A percentile compares a stretch with the other conserved stretches of the same genome.
Evolutionary conservation across 768 basidiomycete species (phyloP).

Genomic region (Mrakia frigida): DNA sequence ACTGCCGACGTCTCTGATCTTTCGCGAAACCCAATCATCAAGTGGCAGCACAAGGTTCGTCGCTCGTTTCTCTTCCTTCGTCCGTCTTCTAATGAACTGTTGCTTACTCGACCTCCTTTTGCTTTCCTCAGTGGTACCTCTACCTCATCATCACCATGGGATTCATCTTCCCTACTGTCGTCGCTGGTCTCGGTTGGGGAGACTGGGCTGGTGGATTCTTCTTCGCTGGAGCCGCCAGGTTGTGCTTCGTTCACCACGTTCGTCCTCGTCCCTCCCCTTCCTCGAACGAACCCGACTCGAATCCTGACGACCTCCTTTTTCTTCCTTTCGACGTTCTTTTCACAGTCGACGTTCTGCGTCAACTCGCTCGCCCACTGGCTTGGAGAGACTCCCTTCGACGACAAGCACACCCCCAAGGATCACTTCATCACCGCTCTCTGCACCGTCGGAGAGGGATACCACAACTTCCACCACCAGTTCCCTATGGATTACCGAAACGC

Average conservation of each 20-base stretch:
- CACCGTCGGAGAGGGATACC: slow-evolving; percentile 93
- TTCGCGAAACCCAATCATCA: slow-evolving; percentile 67
- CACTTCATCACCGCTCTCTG: slow-evolving; percentile 82
- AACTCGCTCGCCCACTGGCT: slow-evolving; percentile 97
- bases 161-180: slow-evolving; percentile 65
- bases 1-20: slow-evolving; percentile 85
- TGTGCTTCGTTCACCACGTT: slow-evolving; percentile 83
- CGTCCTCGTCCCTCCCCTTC: slow-evolving; percentile 39
- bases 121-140: slow-evolving; percentile 54
- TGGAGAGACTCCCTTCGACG: slow-evolving; percentile 85
- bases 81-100: not conserved
- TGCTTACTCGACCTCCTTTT: slow-evolving; percentile 2
- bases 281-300: not conserved
- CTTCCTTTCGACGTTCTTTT: not conserved
- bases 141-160: slow-evolving; percentile 64
- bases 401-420: slow-evolving; percentile 89
- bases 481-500: slow-evolving; percentile 97
- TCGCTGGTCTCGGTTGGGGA: slow-evolving; percentile 76
- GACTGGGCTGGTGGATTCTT: slow-evolving; percentile 81
- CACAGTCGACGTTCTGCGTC: slow-evolving; percentile 87
- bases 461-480: slow-evolving; percentile 90
- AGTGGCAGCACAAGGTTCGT: slow-evolving; percentile 69
- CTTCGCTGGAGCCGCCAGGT: slow-evolving; percentile 71
- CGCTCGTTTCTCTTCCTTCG: not conserved
- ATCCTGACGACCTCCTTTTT: not conserved